These are phyloP conservation scores for Cyclostephanos tholiformis DNA, from an alignment of 108 stramenopile genomes.

Conservation along the genomic window DNA sequence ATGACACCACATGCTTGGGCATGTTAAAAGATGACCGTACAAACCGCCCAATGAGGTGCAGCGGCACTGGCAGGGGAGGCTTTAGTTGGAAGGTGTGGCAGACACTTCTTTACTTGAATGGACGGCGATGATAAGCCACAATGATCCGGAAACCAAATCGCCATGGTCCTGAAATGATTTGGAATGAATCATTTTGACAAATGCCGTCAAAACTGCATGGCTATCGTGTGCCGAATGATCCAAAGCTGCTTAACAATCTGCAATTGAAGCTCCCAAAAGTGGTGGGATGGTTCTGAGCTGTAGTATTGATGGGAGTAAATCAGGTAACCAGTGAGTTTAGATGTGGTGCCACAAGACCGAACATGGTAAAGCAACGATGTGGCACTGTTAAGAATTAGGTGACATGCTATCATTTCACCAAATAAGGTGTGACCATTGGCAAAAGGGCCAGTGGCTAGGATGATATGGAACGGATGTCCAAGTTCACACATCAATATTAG, in stretches of 20 bases:
- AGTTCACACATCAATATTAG: not conserved
- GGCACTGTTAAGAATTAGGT: not conserved
- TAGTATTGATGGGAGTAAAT: not conserved
- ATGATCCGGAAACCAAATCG: not conserved
- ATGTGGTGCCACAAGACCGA: not conserved
- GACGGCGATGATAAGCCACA: not conserved
- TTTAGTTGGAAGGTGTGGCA: not conserved
- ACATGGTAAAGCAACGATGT: not conserved
- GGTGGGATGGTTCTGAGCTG: not conserved
- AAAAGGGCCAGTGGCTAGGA: not conserved
- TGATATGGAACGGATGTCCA: not conserved
- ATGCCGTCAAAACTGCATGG: not conserved
- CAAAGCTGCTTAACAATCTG: not conserved
- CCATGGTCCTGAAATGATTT: not conserved
- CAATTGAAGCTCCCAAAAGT: slow-evolving; percentile 1
- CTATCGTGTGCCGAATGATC: not conserved
- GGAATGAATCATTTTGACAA: not conserved
- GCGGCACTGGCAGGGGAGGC: not conserved
- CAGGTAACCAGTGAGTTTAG: not conserved
- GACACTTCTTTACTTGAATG: not conserved
- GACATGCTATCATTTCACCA: not conserved
- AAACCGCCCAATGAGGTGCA: not conserved
- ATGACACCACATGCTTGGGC: not conserved
- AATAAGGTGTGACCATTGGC: not conserved
- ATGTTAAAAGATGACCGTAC: not conserved